Conservation (phyloP, 805 yeast genomes). For the Metschnikowia chrysomelidarum region DNA sequence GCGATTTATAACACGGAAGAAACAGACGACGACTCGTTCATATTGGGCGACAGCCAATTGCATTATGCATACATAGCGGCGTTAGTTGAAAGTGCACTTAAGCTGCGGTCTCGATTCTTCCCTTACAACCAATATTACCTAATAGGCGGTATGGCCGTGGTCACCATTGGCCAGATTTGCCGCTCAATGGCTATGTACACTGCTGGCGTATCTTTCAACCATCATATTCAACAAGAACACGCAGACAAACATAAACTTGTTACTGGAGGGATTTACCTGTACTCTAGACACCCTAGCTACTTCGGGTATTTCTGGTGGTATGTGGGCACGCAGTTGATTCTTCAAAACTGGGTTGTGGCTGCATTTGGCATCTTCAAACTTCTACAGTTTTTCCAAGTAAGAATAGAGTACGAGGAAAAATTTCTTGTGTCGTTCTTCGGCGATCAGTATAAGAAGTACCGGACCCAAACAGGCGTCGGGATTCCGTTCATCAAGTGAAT, state of each 20-base stretch:
- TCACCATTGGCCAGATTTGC: constrained; percentile 60
- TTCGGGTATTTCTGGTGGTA: constrained; percentile 95
- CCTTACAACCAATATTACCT: constrained; percentile 5
- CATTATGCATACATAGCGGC: constrained; percentile 21
- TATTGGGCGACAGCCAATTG: constrained; percentile 32
- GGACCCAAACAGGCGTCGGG: constrained; percentile 46
- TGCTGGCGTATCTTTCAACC: constrained; percentile 85
- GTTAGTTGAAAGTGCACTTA: constrained; percentile 14
- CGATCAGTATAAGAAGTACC: constrained; percentile 56
- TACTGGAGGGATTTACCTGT: constrained; percentile 67
- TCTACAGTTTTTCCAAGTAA: constrained; percentile 61
- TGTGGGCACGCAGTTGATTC: constrained; percentile 71
- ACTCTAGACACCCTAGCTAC: constrained; percentile 85
- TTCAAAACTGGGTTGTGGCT: constrained; percentile 64
- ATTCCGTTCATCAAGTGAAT: constrained; percentile 57
- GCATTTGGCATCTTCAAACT: constrained; percentile 55
- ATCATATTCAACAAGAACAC: constrained; percentile 59
- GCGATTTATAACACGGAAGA: constrained; percentile 67
- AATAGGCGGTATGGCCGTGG: constrained; percentile 46
- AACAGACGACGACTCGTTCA: constrained; percentile 59
- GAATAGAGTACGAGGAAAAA: constrained; percentile 74
- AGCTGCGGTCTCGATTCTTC: constrained; percentile 3
- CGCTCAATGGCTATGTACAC: constrained; percentile 83
- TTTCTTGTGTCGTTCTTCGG: constrained; percentile 70
- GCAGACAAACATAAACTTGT: constrained; percentile 61